Evolutionary conservation across 352 stramenopile species (phyloP), one percentile per base, ranked within the genome.

Genomic region (Hyaloperonospora arabidopsidis): DNA sequence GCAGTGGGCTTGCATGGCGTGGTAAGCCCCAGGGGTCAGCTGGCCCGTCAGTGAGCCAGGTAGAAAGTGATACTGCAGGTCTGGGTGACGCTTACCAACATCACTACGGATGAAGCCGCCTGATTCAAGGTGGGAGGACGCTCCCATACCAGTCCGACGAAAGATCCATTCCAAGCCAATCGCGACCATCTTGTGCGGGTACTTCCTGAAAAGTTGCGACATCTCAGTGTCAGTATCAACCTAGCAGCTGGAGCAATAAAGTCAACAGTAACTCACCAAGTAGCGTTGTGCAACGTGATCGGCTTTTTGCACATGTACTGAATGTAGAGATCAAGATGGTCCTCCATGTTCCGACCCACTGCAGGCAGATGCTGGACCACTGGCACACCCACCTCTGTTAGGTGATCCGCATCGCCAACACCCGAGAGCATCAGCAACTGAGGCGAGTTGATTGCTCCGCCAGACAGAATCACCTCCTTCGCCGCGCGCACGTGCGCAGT

Each of bases 1-100:
- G 63, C 82, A 89, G 50, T 96, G 86, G 17, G 84, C 76, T 55
- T 95, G 85, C 67, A 95, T 92, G 3, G 83, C 85, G 54, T 96
- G 86, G 38, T 61, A 69, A 17, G 55, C 62, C 61, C 28, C 70
- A 29, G 32, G 61, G 7, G 57, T 69, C 15, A 73, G 61, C 44
- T 69, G 61, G 4, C 61, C 65, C 15, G 66, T 64, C 23, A 96
- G 63, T 4, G 83, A 84, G 13, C 84, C 85, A 0, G 86, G 86
- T n/a, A 96, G 61, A 57, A 96, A 96, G 43, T 96, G 86, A 49
- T 92, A 95, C 60, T 96, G 86, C 19, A 96, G 34, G 53, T 96
- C 86, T 12, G 86, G 86, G n/a, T 92, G 77, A 28, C 71, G 69
- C 67, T 95, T 84, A 23, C 84, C 84, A 5, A 79, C 65, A 3